These are phyloP conservation scores for Aphanoascus verrucosus DNA, from an alignment of 2,329 filamentous ascomycete genomes.

Conservation along the genomic window DNA sequence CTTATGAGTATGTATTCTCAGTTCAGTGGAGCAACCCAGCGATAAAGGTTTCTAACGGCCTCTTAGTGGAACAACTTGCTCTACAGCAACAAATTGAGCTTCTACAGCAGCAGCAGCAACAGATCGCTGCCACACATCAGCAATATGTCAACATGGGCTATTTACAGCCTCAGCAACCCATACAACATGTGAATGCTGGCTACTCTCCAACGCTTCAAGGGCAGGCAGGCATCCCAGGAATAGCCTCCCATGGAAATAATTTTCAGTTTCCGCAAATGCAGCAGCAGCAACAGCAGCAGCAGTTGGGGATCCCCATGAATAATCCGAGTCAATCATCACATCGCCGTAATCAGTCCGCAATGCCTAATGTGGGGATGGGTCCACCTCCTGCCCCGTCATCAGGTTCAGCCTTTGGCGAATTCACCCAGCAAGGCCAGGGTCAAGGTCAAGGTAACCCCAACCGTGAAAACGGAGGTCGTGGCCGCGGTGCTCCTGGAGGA, in stretches of 20 bases:
- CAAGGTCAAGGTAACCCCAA: slow-evolving; percentile 45
- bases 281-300: slow-evolving; percentile 27
- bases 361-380: slow-evolving; percentile 84
- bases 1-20: slow-evolving; percentile 75
- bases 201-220: slow-evolving; percentile 66
- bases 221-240: slow-evolving; percentile 56
- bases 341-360: slow-evolving; percentile 93
- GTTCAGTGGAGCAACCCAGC: not conserved
- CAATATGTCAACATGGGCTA: slow-evolving; percentile 81
- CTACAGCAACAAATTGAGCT: slow-evolving; percentile 93
- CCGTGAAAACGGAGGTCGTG: slow-evolving; percentile 62
- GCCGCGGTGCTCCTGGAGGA: slow-evolving; percentile 57
- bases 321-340: slow-evolving; percentile 73
- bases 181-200: slow-evolving; percentile 53
- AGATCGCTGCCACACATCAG: slow-evolving; percentile 91
- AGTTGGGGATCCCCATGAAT: slow-evolving; percentile 50
- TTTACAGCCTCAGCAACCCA: slow-evolving; percentile 69
- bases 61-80: slow-evolving; percentile 77
- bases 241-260: slow-evolving; percentile 57
- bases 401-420: slow-evolving; percentile 65
- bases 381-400: slow-evolving; percentile 88
- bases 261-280: slow-evolving; percentile 87
- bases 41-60: not conserved
- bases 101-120: slow-evolving; percentile 93
- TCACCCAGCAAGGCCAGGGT: slow-evolving; percentile 36